Evolutionary conservation across 2,329 filamentous ascomycete genomes (phyloP), one percentile per base, ranked within the genome.

Genomic region (Fusarium citri): DNA sequence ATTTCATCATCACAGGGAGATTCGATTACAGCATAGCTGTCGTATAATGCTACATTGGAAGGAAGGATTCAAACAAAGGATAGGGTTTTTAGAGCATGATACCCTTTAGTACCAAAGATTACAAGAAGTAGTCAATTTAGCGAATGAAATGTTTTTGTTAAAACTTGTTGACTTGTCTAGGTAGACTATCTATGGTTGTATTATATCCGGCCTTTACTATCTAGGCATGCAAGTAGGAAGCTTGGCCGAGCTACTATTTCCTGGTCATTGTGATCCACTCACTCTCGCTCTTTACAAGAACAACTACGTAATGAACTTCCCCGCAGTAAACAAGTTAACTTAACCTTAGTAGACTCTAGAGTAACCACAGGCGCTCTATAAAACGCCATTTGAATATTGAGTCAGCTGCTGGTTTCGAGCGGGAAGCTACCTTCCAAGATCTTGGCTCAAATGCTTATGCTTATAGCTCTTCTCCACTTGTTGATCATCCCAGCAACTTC

Each of bases 81-180:
- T 50, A 71, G 74, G 66, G 67, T 57, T 66, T 59, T 71, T 76
- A 74, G 72, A 76, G 67, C 66, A 67, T 71, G 74, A 78, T 77
- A 75, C 74, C 75, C 69, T 69, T 66, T 55, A 60, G 41, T 61
- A 43, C 63, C 31, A 56, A 46, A 64, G 41, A 60, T 68, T 69
- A 71, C 66, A 42, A 55, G 25, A 45, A 47, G 68, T 69, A 69
- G 64, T 71, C 66, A 66, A 58, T 43, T 28, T 63, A 71, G 51
- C 64, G 53, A 60, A 64, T 51, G 53, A 60, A 64, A 48, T 57
- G 22, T 40, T 37, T 49, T 41, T 48, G 16, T 37, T 37, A 11
- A n/a, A n/a, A 25, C 45, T 42, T 41, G 25, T 30, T n/a, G 37
- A 47, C 42, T 40, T 58, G 28, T 15, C 22, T 22, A 5, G 4